Percentiles rank a stretch among this genome's conserved stretches.
These are phyloP conservation scores for Falciphora oryzae DNA, from an alignment of 2,329 filamentous ascomycete species.

Conservation along the genomic window DNA sequence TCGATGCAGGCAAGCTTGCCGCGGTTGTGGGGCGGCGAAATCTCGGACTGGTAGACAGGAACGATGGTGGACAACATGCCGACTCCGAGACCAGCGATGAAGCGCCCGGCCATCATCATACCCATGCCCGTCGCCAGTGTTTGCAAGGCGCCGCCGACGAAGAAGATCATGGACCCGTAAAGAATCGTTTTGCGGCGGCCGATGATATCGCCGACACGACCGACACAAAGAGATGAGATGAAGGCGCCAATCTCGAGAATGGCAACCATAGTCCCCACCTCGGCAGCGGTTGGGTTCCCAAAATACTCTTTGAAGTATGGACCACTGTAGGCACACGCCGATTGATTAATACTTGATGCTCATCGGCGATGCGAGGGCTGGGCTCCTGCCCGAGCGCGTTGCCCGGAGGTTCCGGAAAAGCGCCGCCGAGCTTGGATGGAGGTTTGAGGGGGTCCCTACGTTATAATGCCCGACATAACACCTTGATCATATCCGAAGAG, in stretches of 20 bases:
- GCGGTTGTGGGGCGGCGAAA: slow-evolving; percentile 92
- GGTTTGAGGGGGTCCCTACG: slow-evolving; percentile 37
- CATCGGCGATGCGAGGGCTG: neutral
- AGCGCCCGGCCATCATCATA: slow-evolving; percentile 82
- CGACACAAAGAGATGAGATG: slow-evolving; percentile 80
- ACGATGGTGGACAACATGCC: slow-evolving; percentile 89
- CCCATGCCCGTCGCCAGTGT: slow-evolving; percentile 74
- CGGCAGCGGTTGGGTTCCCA: slow-evolving; percentile 75
- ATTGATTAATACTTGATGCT: neutral
- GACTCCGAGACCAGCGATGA: slow-evolving; percentile 79
- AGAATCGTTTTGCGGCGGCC: slow-evolving; percentile 86
- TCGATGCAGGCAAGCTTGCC: slow-evolving; percentile 96
- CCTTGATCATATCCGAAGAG: slow-evolving; percentile 87
- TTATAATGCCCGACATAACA: slow-evolving; percentile 73
- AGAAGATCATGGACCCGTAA: slow-evolving; percentile 88
- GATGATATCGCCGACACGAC: slow-evolving; percentile 84
- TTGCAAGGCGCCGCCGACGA: slow-evolving; percentile 77
- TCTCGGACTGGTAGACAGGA: slow-evolving; percentile 90
- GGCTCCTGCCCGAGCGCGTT: neutral
- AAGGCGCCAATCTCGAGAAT: slow-evolving; percentile 94
- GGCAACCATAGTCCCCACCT: slow-evolving; percentile 95
- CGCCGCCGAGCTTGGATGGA: neutral
- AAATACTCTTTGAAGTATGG: slow-evolving; percentile 89
- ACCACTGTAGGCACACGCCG: slow-evolving; percentile 49
- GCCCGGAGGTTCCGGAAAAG: neutral